phyloP scores from a whole-genome alignment of 2,329 filamentous ascomycete species.

The Colletotrichum sublineola region DNA sequence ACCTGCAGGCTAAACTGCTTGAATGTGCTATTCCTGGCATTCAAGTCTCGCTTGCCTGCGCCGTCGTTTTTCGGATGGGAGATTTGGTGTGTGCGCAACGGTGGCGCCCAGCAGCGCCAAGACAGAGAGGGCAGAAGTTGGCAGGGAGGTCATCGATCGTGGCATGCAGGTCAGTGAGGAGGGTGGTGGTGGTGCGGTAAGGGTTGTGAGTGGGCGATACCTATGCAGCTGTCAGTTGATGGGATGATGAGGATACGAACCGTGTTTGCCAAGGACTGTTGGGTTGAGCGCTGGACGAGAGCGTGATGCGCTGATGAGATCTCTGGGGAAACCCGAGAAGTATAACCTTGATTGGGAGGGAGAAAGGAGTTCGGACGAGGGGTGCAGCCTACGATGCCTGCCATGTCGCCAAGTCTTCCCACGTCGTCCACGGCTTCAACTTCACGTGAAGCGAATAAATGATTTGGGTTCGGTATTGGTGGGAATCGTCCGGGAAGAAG shows the following conservation, averaged over 20 bases:
- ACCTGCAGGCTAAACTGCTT: background rate
- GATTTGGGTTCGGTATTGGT: constrained; percentile 6
- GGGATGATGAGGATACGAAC: constrained; percentile 28
- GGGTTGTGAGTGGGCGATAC: constrained; percentile 13
- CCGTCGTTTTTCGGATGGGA: constrained; percentile 23
- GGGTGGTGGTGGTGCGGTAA: constrained; percentile 19
- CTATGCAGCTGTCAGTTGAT: constrained; percentile 37
- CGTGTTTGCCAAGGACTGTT: constrained; percentile 28
- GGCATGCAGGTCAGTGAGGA: constrained; percentile 15
- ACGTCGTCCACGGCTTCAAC: constrained; percentile 29
- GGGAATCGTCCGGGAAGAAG: constrained; percentile 1
- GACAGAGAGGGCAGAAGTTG: background rate
- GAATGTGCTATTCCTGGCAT: constrained; percentile 18
- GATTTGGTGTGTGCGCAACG: background rate
- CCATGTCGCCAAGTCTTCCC: background rate
- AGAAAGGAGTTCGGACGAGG: constrained; percentile 5
- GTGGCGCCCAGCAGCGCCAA: background rate
- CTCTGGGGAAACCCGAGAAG: background rate
- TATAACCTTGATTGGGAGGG: background rate
- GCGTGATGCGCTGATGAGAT: background rate
- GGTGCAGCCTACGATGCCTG: background rate
- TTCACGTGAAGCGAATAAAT: constrained; percentile 32
- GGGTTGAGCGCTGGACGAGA: background rate
- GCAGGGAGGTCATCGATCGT: constrained; percentile 14
- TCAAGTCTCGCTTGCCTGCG: constrained; percentile 14